Conservation (phyloP, 352 stramenopile genomes). For the Plasmopara viticola region DNA sequence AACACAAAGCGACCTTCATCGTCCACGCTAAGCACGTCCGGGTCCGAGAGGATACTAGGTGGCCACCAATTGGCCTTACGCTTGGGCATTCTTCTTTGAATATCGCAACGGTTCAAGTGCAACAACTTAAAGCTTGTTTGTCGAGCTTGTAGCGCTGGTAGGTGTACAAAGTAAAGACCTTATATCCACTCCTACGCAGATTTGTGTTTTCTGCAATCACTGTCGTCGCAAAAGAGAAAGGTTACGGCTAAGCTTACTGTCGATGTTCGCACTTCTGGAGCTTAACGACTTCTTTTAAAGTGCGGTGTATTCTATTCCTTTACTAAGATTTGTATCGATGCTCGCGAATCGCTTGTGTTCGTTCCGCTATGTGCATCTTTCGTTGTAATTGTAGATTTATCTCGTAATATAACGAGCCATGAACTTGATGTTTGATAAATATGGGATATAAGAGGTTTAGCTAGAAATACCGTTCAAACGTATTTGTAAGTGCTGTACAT, state of each 20-base stretch:
- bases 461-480: background rate
- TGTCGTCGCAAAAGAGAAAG: background rate
- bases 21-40: conserved; percentile 72
- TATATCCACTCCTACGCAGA: background rate
- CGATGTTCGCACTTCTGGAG: conserved; percentile 4
- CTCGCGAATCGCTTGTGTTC: conserved; percentile 15
- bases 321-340: conserved; percentile 26
- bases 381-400: background rate
- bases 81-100: conserved; percentile 49
- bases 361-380: conserved; percentile 21
- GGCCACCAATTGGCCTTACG: conserved; percentile 76
- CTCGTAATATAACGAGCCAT: background rate
- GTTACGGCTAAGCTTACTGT: background rate
- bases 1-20: conserved; percentile 73
- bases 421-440: background rate
- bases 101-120: background rate
- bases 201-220: background rate
- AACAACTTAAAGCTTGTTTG: background rate
- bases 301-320: background rate
- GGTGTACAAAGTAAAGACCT: background rate
- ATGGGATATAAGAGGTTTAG: background rate
- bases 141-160: no score
- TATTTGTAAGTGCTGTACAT: background rate
- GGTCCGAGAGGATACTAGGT: conserved; percentile 53
- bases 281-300: background rate